Conservation (phyloP, 148 eudicot genomes). For the Linanthus parryae region DNA sequence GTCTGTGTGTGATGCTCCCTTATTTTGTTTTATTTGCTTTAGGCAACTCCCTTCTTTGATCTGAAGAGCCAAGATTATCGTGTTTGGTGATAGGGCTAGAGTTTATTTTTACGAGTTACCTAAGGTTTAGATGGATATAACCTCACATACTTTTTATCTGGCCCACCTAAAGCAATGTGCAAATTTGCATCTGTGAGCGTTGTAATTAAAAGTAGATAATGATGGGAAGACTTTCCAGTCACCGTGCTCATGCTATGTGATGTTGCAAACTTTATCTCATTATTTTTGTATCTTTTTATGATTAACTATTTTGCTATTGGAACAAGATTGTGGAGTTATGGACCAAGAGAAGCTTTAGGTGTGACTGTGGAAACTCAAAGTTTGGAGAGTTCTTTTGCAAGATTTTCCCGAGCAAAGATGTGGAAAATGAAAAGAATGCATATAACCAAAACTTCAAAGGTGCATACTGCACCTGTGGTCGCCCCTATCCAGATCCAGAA, state of each 20-base stretch:
- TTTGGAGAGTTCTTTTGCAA: slow-evolving; percentile 93
- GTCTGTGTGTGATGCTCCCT: no score
- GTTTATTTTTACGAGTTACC: no score
- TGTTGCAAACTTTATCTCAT: neutral
- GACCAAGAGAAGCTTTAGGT: slow-evolving; percentile 95
- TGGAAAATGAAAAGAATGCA: slow-evolving; percentile 66
- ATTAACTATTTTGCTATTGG: slow-evolving; percentile 14
- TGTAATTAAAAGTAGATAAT: no score
- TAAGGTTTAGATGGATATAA: no score
- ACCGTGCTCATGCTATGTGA: neutral
- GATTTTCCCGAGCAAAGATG: slow-evolving; percentile 73
- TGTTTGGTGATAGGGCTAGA: no score
- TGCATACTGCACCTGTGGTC: slow-evolving; percentile 78
- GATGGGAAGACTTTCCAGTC: no score
- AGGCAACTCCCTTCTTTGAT: no score
- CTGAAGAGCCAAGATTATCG: no score
- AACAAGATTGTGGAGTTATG: slow-evolving; percentile 81
- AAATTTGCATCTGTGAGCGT: no score
- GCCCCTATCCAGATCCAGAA: slow-evolving; percentile 93
- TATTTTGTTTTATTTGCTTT: no score
- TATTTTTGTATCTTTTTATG: neutral
- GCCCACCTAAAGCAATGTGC: no score
- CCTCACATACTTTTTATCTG: no score
- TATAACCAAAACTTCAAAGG: slow-evolving; percentile 97
- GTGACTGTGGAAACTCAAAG: slow-evolving; percentile 98